Evolutionary conservation across 2,329 filamentous ascomycete species (phyloP).

Genomic region (Fusarium sp.): DNA sequence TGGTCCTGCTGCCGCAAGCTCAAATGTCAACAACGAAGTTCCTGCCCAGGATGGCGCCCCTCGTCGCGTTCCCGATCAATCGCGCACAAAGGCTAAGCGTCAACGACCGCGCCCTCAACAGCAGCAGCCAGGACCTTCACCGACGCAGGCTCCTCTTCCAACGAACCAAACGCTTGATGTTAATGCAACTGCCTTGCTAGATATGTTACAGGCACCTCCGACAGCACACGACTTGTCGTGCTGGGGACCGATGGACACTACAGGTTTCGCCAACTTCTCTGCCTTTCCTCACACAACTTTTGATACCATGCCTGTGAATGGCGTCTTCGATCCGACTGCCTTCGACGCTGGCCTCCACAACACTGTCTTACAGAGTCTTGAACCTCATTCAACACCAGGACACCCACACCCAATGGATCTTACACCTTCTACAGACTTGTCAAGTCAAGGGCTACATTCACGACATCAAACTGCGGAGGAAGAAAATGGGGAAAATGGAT

Average conservation of each 20-base stretch:
- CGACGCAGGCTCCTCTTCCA: slow-evolving; percentile 42
- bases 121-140: slow-evolving; percentile 36
- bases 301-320: slow-evolving; percentile 42
- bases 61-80: slow-evolving; percentile 45
- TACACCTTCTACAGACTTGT: slow-evolving; percentile 39
- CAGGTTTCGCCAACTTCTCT: slow-evolving; percentile 43
- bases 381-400: slow-evolving; percentile 31
- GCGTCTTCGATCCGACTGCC: slow-evolving; percentile 43
- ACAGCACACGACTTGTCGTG: slow-evolving; percentile 45
- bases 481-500: slow-evolving; percentile 45
- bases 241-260: slow-evolving; percentile 47
- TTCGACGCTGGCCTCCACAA: slow-evolving; percentile 45
- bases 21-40: slow-evolving; percentile 28
- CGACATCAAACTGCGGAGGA: slow-evolving; percentile 41
- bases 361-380: slow-evolving; percentile 37
- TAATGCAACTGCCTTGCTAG: slow-evolving; percentile 45
- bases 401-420: slow-evolving; percentile 41
- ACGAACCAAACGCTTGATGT: slow-evolving; percentile 41
- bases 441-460: slow-evolving; percentile 33
- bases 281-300: slow-evolving; percentile 42
- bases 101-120: slow-evolving; percentile 45
- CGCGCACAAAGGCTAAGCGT: slow-evolving; percentile 45
- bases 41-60: slow-evolving; percentile 31
- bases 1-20: slow-evolving; percentile 35
- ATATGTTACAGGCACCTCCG: slow-evolving; percentile 48